Evolutionary conservation across 2,329 filamentous ascomycete genomes (phyloP), one percentile per base, ranked within the genome.

Genomic region (Hypocrella siamensis): DNA sequence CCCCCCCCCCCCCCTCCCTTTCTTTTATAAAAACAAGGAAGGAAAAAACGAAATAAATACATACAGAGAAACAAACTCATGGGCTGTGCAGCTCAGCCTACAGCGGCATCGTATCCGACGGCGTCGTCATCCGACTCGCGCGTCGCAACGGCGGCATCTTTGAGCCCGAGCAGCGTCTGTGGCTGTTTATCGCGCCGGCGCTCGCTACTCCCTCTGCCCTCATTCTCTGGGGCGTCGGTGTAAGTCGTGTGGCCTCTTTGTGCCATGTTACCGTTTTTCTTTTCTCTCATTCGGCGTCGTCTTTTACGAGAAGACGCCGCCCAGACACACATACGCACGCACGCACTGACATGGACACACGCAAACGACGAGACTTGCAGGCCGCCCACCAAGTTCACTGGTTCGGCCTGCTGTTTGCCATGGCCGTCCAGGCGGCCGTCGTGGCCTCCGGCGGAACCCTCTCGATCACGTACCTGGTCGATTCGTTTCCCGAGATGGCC

Each of bases 81-180:
- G n/a, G n/a, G n/a, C n/a, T n/a, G 9, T 14, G 7, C 27, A 40
- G 38, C 7, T 36, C 36, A 30, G 32, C 28, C 9, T 40, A 40
- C 8, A 37, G 34, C 25, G 38, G 38, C 19, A 34, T 33, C 10
- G 19, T 35, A 8, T 40, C 36, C 4, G 57, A 60, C 35, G 49
- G 51, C 36, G 45, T 58, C 17, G 47, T 56, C 1, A 47, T 61
- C 15, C 49, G 46, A 18, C 42, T 54, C 2, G 54, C 57, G 0
- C 53, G 57, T 4, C 51, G 48, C 10, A 61, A 61, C 35, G 45
- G 49, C 11, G 58, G 58, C 4, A 46, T 61, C 7, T 52, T 49
- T 30, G 58, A 61, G 33, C 48, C 58, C 0, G 58, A 61, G 31
- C 52, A 60, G 21, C 47, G 57, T 1, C 41, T 61, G 1, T 61